Base-by-base conservation (phyloP, 345 rosid species). In the Gossypium turneri region DNA sequence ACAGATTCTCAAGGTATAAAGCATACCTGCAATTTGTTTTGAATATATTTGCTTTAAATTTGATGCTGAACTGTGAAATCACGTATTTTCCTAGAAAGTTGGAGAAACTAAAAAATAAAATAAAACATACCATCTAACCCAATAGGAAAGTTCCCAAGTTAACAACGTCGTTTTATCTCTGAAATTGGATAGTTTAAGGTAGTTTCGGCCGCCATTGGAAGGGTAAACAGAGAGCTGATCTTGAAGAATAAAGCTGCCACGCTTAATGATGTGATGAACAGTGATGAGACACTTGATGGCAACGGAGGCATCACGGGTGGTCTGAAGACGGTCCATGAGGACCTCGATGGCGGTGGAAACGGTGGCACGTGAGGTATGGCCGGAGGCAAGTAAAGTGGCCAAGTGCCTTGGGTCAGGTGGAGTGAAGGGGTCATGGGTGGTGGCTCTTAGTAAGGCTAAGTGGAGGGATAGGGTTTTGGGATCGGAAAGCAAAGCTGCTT, bases 321-420 rank as follows among this genome's bases (percentile, higher is more conserved):
- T 83, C 68, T 92, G 96, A 67, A 94, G 94, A 38, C 98, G 97
- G 78, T 90, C 92, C 97, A 94, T 90, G 52, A 94, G 87, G 25
- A 88, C 80, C 55, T 87, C 90, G 6, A 94, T 80, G 66, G 84
- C 92, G 19, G 89, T 74, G 62, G 93, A 41, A 2, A 93, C 94
- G 77, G 89, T 87, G 87, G 83, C 85, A 78, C 97, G 89, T 62
- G 98, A 92, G 74, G 88, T 79, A 65, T 82, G 58, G 55, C 97
- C 97, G 62, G 81, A 86, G 81, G 91, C 85, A 72, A 94, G 93
- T 17, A 94, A 43, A 24, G 81, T 75, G 60, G 88, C n/a, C 58
- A 94, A 75, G 86, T 87, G 87, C 58, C 85, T 89, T 7, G 75
- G 78, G 25, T 78, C 74, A 24, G 98, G 97, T 2, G 87, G 91